Evolutionary conservation across 371 early-diverging fungal genomes (phyloP).

Genomic region (Syncephalastrum sp.): DNA sequence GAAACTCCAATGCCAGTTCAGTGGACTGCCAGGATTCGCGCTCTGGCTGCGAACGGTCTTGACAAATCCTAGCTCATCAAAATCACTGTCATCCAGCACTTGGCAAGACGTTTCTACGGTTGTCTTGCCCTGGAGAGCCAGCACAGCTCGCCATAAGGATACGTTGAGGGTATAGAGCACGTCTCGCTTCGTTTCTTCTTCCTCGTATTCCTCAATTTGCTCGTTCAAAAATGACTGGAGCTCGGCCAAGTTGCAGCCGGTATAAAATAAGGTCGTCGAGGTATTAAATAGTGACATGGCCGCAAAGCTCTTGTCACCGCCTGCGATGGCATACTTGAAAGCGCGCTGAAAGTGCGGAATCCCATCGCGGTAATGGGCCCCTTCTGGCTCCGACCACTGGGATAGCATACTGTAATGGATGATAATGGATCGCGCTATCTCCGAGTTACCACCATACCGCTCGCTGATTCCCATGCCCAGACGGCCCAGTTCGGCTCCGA

Average conservation of each 20-base stretch:
- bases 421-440: constrained; percentile 40
- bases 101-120: constrained; percentile 19
- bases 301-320: constrained; percentile 38
- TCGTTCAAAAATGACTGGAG: constrained; percentile 31
- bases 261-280: constrained; percentile 30
- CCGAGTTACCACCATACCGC: constrained; percentile 38
- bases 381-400: constrained; percentile 26
- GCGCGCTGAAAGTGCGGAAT: constrained; percentile 39
- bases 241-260: constrained; percentile 35
- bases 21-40: constrained; percentile 31
- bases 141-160: constrained; percentile 30
- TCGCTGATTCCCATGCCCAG: constrained; percentile 35
- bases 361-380: constrained; percentile 28
- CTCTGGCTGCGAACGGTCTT: constrained; percentile 27
- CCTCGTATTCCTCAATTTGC: constrained; percentile 33
- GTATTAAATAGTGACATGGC: constrained; percentile 40
- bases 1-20: constrained; percentile 43
- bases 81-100: constrained; percentile 28
- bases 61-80: constrained; percentile 31
- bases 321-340: constrained; percentile 40
- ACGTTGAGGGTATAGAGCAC: constrained; percentile 24
- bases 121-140: constrained; percentile 44
- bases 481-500: constrained; percentile 38
- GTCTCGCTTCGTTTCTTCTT: constrained; percentile 27
- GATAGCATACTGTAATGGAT: constrained; percentile 34